A percentile compares a stretch with the other conserved stretches of the same genome.
Conservation (phyloP, 2,329 filamentous ascomycete species). For the Fusarium keratoplasticum region DNA sequence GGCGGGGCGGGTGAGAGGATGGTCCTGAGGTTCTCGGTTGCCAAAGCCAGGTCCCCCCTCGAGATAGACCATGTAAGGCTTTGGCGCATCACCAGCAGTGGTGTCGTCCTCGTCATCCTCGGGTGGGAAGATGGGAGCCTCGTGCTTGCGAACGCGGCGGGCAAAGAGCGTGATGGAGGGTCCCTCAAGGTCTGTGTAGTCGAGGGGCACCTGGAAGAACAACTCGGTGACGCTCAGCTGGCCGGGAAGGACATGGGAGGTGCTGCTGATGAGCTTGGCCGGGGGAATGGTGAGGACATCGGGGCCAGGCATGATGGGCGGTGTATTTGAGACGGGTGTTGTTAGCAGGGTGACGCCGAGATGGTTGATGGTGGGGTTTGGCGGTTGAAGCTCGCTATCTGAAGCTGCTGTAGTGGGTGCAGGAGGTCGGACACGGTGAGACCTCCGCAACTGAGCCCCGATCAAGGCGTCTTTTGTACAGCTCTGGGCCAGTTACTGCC, state of each 20-base stretch:
- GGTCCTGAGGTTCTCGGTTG: conserved; percentile 79
- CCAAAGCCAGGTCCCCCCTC: conserved; percentile 89
- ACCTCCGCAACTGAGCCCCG: neutral
- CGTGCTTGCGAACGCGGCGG: conserved; percentile 75
- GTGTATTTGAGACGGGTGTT: conserved; percentile 5
- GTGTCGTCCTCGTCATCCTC: conserved; percentile 42
- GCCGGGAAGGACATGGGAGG: conserved; percentile 63
- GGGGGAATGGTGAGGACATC: conserved; percentile 46
- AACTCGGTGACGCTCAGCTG: conserved; percentile 82
- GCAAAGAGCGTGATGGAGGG: conserved; percentile 81
- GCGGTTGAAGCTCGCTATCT: neutral
- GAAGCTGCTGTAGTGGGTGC: neutral
- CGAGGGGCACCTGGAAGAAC: conserved; percentile 87
- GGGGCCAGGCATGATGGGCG: conserved; percentile 21
- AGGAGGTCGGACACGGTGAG: neutral
- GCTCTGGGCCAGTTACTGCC: neutral
- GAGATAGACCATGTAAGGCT: conserved; percentile 77
- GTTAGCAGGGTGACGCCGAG: neutral
- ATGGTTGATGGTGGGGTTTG: conserved; percentile 29
- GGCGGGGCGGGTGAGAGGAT: conserved; percentile 75
- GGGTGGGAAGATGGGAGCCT: conserved; percentile 67
- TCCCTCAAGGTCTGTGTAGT: conserved; percentile 73
- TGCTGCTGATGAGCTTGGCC: conserved; percentile 56
- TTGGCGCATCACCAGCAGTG: conserved; percentile 47
- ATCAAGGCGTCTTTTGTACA: neutral